Conservation (phyloP, 1,284 basidiomycete genomes). For the Macrocybe sp. region DNA sequence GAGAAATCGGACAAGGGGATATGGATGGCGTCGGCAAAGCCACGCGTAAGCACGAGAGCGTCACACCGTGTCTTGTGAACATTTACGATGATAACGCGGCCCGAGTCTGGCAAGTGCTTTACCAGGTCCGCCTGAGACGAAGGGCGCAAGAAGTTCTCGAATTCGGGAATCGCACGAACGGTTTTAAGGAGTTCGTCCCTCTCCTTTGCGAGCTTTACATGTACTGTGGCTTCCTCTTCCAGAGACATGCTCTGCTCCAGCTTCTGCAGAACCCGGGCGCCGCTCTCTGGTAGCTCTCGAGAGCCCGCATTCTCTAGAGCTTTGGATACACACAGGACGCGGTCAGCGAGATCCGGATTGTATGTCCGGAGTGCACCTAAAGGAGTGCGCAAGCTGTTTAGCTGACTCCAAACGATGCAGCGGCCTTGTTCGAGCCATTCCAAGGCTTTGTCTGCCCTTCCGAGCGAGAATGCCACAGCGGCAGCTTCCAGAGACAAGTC, state of each 20-base stretch:
- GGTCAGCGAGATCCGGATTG: neutral
- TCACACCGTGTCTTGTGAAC: neutral
- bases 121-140: slow-evolving; percentile 7
- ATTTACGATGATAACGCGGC: neutral
- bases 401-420: slow-evolving; percentile 3
- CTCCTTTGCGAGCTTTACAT: neutral
- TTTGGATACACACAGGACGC: neutral
- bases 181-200: slow-evolving; percentile 6
- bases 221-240: no score
- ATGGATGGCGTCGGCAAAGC: neutral
- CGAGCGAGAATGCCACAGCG: neutral
- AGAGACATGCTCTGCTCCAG: neutral
- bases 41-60: slow-evolving; percentile 1
- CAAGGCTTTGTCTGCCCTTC: neutral
- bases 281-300: no score
- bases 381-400: slow-evolving; percentile 1
- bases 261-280: neutral
- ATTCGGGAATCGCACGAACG: slow-evolving; percentile 10
- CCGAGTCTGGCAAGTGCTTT: slow-evolving; percentile 6
- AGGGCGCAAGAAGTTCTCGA: slow-evolving; percentile 14
- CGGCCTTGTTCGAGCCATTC: neutral
- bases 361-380: neutral
- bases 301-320: neutral
- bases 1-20: neutral
- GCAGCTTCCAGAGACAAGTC: neutral